These are phyloP conservation scores for Cornus kousa DNA, from an alignment of 148 eudicot genomes.

Conservation along the genomic window DNA sequence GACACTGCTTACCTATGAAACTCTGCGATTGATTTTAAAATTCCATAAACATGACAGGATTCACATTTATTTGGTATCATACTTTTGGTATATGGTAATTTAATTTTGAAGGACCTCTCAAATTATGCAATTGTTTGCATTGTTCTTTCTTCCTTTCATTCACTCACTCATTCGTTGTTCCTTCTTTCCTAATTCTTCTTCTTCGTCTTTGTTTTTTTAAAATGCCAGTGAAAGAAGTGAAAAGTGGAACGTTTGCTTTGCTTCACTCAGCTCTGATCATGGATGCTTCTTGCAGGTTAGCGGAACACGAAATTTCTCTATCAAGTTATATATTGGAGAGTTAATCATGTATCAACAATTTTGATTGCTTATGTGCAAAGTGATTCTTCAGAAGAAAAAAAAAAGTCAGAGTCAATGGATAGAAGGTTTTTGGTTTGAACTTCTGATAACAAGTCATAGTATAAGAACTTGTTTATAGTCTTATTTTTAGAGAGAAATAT, in stretches of 20 bases:
- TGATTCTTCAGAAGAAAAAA: neutral
- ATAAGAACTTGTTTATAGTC: neutral
- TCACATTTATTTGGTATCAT: too few relatives aligned
- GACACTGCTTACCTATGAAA: neutral
- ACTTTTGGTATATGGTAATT: too few relatives aligned
- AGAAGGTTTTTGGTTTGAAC: constrained; percentile 10
- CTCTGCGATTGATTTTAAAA: neutral
- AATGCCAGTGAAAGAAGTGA: constrained; percentile 10
- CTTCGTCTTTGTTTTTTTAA: neutral
- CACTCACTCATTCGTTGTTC: neutral
- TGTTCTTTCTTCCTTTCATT: constrained; percentile 1
- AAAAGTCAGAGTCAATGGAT: neutral
- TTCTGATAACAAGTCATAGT: neutral
- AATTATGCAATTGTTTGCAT: neutral
- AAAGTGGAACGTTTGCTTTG: constrained; percentile 5
- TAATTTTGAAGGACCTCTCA: neutral
- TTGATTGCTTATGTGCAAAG: neutral
- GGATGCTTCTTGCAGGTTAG: constrained; percentile 18
- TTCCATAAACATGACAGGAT: neutral
- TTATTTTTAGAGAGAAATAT: neutral
- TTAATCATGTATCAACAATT: constrained; percentile 10
- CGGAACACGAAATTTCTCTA: constrained; percentile 7
- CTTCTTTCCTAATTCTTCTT: neutral
- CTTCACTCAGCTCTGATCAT: neutral
- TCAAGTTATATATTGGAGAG: constrained; percentile 13